Percentiles rank a stretch among this genome's conserved stretches.
phyloP scores from a whole-genome alignment of 371 early-diverging fungal genomes.

The Blakeslea trispora region DNA sequence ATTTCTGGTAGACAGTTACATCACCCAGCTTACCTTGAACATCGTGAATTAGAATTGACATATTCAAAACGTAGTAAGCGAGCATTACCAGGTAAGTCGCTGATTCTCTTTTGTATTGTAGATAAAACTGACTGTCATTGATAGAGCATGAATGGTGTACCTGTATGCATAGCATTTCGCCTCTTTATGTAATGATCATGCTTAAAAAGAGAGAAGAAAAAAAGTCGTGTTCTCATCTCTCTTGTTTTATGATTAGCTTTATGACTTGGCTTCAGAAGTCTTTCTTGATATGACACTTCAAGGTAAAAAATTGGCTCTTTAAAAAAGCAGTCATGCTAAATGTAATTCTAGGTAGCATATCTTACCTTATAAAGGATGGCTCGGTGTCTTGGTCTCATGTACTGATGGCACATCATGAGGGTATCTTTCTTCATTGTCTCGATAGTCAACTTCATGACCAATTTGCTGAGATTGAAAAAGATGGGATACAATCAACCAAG shows the following conservation, averaged over 20 bases:
- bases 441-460: constrained; percentile 23
- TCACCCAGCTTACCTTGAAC: constrained; percentile 21
- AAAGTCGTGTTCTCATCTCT: no score
- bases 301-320: constrained; percentile 14
- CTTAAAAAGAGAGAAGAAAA: not conserved
- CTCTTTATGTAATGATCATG: constrained; percentile 20
- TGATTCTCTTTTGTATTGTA: not conserved
- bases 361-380: constrained; percentile 31
- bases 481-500: constrained; percentile 1
- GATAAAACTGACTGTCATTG: no score
- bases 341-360: constrained; percentile 32
- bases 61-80: constrained; percentile 33
- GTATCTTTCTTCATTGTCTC: constrained; percentile 27
- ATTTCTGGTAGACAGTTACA: constrained; percentile 12
- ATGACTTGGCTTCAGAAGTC: constrained; percentile 29
- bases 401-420: constrained; percentile 30
- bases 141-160: constrained; percentile 38
- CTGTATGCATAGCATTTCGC: constrained; percentile 33
- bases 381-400: constrained; percentile 31
- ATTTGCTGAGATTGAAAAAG: constrained; percentile 12
- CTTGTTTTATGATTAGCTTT: constrained; percentile 9
- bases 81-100: constrained; percentile 23
- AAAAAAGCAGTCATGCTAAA: no score
- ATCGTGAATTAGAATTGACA: constrained; percentile 20
- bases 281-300: constrained; percentile 32